phyloP scores from a whole-genome alignment of 106 monocot genomes.

The Acanthochlamys bracteata region DNA sequence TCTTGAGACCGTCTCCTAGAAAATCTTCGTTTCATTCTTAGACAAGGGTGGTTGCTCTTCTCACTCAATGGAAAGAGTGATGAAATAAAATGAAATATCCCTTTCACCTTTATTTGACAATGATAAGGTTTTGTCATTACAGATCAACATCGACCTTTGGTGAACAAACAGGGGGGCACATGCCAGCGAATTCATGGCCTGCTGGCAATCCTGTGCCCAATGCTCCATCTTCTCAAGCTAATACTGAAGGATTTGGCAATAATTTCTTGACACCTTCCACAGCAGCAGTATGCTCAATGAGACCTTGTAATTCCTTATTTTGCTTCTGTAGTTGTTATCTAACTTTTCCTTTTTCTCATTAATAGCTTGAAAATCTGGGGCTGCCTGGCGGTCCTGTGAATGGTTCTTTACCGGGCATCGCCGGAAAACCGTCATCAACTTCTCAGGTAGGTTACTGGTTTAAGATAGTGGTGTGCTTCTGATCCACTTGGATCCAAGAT shows the following conservation, averaged over 20 bases:
- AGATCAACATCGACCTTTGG: conserved; percentile 50
- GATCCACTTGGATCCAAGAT: too few relatives aligned
- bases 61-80: too few relatives aligned
- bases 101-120: too few relatives aligned
- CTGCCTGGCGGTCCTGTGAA: conserved; percentile 27
- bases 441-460: conserved; percentile 28
- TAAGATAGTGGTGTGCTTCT: neutral
- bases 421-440: conserved; percentile 24
- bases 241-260: conserved; percentile 36
- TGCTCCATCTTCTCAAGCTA: conserved; percentile 28
- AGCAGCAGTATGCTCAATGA: conserved; percentile 29
- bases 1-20: too few relatives aligned
- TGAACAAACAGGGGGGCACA: conserved; percentile 37
- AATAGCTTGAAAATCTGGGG: conserved; percentile 34
- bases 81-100: too few relatives aligned
- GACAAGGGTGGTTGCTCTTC: too few relatives aligned
- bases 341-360: neutral
- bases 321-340: conserved; percentile 5
- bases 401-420: conserved; percentile 29
- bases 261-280: conserved; percentile 25
- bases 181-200: conserved; percentile 55
- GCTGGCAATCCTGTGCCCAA: conserved; percentile 36
- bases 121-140: neutral
- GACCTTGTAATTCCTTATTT: neutral
- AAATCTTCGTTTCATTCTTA: too few relatives aligned